Evolutionary conservation across 2,329 filamentous ascomycete species (phyloP).

Genomic region (Hypoxylon sp.): DNA sequence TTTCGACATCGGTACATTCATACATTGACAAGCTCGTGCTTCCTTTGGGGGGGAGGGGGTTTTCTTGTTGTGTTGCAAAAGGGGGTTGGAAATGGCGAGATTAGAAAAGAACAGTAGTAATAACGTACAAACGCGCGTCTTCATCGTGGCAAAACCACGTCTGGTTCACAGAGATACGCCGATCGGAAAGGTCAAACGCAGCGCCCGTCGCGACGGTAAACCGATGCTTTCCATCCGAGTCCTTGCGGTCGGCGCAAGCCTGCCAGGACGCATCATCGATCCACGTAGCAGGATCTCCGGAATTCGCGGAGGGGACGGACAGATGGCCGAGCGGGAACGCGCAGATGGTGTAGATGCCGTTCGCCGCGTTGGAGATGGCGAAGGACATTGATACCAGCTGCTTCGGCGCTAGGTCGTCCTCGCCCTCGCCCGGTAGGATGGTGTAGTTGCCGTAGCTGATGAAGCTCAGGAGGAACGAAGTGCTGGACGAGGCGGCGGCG

Average conservation of each 20-base stretch:
- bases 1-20: no score
- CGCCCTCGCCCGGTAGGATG: slow-evolving; percentile 27
- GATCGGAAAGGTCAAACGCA: slow-evolving; percentile 22
- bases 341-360: slow-evolving; percentile 34
- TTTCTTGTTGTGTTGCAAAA: no score
- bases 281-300: slow-evolving; percentile 10
- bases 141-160: slow-evolving; percentile 43
- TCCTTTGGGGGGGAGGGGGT: neutral
- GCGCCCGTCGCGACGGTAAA: slow-evolving; percentile 40
- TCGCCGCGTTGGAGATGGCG: slow-evolving; percentile 33
- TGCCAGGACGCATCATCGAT: slow-evolving; percentile 35
- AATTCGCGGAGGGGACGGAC: slow-evolving; percentile 2
- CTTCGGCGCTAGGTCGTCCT: slow-evolving; percentile 19
- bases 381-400: slow-evolving; percentile 38
- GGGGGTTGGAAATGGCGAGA: neutral
- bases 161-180: slow-evolving; percentile 33
- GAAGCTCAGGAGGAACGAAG: slow-evolving; percentile 18
- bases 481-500: slow-evolving; percentile 11
- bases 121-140: slow-evolving; percentile 33
- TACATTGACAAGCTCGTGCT: no score
- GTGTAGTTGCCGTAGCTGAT: slow-evolving; percentile 40
- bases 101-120: neutral
- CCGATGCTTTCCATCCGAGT: slow-evolving; percentile 38
- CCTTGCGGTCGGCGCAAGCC: slow-evolving; percentile 39
- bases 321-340: slow-evolving; percentile 35